A percentile compares a stretch with the other conserved stretches of the same genome.
Evolutionary conservation across 2,329 filamentous ascomycete genomes (phyloP).

Genomic region (Nigrograna mackinnonii): DNA sequence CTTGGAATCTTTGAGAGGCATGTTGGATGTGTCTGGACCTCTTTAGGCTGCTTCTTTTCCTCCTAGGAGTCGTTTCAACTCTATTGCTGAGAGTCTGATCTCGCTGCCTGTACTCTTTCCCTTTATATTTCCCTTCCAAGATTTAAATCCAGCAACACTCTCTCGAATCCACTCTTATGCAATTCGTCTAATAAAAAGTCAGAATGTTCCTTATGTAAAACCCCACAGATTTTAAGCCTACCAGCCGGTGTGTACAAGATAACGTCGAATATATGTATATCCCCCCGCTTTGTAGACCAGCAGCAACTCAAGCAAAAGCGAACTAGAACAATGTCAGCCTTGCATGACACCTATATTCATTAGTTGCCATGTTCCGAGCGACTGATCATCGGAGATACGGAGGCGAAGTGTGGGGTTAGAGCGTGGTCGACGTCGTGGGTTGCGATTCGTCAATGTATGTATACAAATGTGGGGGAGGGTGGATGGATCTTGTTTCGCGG

Average conservation of each 20-base stretch:
- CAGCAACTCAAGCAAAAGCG: neutral
- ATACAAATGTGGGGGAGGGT: too few relatives aligned
- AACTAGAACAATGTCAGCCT: too few relatives aligned
- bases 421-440: too few relatives aligned
- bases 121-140: neutral
- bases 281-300: neutral
- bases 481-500: too few relatives aligned
- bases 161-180: neutral
- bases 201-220: neutral
- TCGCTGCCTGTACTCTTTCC: too few relatives aligned
- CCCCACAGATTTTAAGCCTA: neutral
- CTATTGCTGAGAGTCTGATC: neutral
- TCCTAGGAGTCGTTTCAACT: neutral
- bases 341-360: too few relatives aligned
- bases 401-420: too few relatives aligned
- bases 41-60: neutral
- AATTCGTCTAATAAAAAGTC: neutral
- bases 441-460: too few relatives aligned
- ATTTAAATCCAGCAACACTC: neutral
- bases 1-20: neutral
- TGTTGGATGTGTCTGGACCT: neutral
- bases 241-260: neutral
- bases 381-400: neutral
- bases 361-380: neutral
- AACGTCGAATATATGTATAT: neutral